These are phyloP conservation scores for Phytophthora pluvialis DNA, from an alignment of 352 stramenopile genomes.

Conservation along the genomic window DNA sequence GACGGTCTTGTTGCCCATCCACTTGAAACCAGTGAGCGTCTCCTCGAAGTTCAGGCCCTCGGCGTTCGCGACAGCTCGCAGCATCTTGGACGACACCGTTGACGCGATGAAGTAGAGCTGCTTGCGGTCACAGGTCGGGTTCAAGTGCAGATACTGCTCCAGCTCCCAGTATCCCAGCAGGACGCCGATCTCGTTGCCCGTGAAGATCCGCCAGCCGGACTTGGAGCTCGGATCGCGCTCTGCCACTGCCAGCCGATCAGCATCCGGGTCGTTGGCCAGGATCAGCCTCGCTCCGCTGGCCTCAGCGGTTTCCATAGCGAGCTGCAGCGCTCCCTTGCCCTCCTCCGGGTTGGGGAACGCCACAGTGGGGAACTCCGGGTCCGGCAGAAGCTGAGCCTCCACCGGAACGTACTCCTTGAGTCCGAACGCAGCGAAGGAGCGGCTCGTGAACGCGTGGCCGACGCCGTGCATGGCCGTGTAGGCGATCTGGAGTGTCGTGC, in stretches of 20 bases:
- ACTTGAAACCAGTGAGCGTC: constrained; percentile 99
- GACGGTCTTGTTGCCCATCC: constrained; percentile 94
- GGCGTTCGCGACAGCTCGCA: constrained; percentile 89
- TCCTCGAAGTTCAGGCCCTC: constrained; percentile 97
- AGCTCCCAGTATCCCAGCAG: constrained; percentile 95
- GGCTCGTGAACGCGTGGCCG: constrained; percentile 91
- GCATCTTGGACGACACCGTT: constrained; percentile 98
- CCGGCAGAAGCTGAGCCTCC: constrained; percentile 89
- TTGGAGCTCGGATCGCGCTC: constrained; percentile 76
- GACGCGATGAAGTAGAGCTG: constrained; percentile 93
- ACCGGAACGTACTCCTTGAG: constrained; percentile 90
- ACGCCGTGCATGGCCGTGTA: constrained; percentile 99
- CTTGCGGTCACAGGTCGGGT: constrained; percentile 61
- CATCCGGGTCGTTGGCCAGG: constrained; percentile 98
- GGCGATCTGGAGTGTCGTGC: constrained; percentile 77
- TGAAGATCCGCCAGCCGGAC: constrained; percentile 96
- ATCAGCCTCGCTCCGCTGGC: constrained; percentile 85
- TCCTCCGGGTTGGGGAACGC: constrained; percentile 99
- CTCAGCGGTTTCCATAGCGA: constrained; percentile 92
- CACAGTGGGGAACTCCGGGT: constrained; percentile 97
- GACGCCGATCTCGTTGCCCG: constrained; percentile 97
- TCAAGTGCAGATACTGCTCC: constrained; percentile 63
- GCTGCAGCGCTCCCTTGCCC: constrained; percentile 94
- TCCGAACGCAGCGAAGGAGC: constrained; percentile 92
- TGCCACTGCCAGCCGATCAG: constrained; percentile 96